phyloP scores from a whole-genome alignment of 441 rosid species.

The Gossypium trilobum region DNA sequence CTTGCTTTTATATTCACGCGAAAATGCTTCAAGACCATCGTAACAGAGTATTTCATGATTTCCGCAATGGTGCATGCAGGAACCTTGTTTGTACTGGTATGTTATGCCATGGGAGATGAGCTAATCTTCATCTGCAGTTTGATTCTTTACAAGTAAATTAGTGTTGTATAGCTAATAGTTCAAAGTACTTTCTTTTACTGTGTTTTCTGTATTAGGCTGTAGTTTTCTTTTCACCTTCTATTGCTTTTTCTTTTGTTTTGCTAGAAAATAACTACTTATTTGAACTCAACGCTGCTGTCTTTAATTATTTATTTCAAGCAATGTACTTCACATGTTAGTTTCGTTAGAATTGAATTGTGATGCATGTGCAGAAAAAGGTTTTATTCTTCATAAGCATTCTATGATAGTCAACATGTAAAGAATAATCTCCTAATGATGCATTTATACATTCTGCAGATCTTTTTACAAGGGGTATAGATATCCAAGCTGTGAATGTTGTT shows the following conservation, averaged over 20 bases:
- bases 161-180: not conserved
- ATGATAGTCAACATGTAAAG: not conserved
- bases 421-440: conserved; percentile 21
- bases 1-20: conserved; percentile 95
- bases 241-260: not conserved
- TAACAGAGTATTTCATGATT: conserved; percentile 93
- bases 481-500: conserved; percentile 95
- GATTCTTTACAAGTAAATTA: not conserved
- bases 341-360: not conserved
- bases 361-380: not conserved
- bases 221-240: not conserved
- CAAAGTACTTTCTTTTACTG: not conserved
- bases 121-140: not conserved
- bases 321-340: not conserved
- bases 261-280: not conserved
- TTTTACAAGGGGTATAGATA: conserved; percentile 95
- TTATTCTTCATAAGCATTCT: not conserved
- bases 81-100: conserved; percentile 97
- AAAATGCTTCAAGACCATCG: conserved; percentile 99
- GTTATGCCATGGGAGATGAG: not conserved
- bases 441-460: conserved; percentile 45
- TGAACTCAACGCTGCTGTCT: not conserved
- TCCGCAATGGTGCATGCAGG: conserved; percentile 99
- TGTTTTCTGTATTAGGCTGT: not conserved
- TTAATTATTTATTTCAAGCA: not conserved